phyloP scores from a whole-genome alignment of 2,329 filamentous ascomycete species.

The Ilyonectria destructans region DNA sequence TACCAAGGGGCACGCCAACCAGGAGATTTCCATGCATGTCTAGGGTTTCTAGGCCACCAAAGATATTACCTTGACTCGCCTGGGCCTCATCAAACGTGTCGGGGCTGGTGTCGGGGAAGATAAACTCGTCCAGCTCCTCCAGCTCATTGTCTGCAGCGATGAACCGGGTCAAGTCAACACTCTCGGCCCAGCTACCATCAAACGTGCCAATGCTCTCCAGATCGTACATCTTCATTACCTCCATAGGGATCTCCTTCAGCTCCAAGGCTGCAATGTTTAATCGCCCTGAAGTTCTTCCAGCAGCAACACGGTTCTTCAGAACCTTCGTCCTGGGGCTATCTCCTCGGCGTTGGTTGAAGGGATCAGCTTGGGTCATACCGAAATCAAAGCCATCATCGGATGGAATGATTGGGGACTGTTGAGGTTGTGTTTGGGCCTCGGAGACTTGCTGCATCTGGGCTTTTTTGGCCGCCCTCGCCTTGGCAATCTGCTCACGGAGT shows the following conservation, averaged over 20 bases:
- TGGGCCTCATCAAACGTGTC: conserved; percentile 74
- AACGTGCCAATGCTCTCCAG: conserved; percentile 76
- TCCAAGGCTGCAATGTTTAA: conserved; percentile 92
- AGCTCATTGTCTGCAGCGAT: conserved; percentile 94
- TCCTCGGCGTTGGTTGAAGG: conserved; percentile 78
- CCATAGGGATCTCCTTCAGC: conserved; percentile 83
- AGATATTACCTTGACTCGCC: conserved; percentile 81
- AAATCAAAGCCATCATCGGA: conserved; percentile 65
- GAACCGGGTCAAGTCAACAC: conserved; percentile 88
- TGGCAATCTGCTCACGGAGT: conserved; percentile 91
- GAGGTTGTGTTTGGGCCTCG: conserved; percentile 27
- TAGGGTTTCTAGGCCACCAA: conserved; percentile 84
- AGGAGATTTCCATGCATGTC: conserved; percentile 92
- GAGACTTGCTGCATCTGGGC: conserved; percentile 62
- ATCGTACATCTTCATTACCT: conserved; percentile 94
- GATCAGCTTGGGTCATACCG: conserved; percentile 71
- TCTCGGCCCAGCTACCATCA: conserved; percentile 88
- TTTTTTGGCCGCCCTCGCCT: conserved; percentile 87
- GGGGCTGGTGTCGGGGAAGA: conserved; percentile 83
- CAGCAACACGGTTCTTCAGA: conserved; percentile 80
- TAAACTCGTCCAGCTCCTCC: conserved; percentile 77
- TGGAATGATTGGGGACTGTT: conserved; percentile 60
- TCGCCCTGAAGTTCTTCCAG: conserved; percentile 83
- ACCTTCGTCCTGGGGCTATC: conserved; percentile 76
- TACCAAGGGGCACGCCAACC: conserved; percentile 79